Percentiles rank a stretch among this genome's conserved stretches.
phyloP scores from a whole-genome alignment of 164 flowering plant genomes.

The Litsea cubeba region DNA sequence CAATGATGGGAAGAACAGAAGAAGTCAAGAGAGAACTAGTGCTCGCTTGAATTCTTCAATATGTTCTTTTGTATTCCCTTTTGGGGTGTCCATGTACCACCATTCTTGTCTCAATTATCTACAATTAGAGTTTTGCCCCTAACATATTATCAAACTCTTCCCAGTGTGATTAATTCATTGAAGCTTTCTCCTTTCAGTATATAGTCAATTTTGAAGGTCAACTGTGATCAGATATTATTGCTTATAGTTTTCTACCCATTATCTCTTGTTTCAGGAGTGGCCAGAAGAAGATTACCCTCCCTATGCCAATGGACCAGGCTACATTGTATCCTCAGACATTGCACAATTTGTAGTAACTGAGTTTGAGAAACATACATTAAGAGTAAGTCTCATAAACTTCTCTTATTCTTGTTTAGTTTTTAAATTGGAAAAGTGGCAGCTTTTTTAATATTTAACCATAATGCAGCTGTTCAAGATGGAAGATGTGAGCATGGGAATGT shows the following conservation, averaged over 20 bases:
- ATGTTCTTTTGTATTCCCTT: no score
- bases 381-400: slow-evolving; percentile 39
- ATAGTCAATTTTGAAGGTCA: not conserved
- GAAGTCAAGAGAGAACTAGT: no score
- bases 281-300: slow-evolving; percentile 93
- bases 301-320: slow-evolving; percentile 96
- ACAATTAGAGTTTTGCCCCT: no score
- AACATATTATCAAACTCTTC: no score
- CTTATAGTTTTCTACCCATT: not conserved
- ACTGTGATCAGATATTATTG: not conserved
- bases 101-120: no score
- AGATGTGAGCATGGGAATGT: slow-evolving; percentile 87
- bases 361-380: slow-evolving; percentile 63
- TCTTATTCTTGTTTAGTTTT: not conserved
- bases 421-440: no score
- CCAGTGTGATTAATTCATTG: not conserved
- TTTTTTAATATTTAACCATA: not conserved
- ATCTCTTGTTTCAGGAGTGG: slow-evolving; percentile 68
- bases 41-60: no score
- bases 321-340: slow-evolving; percentile 82
- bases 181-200: not conserved
- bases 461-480: slow-evolving; percentile 85
- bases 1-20: no score
- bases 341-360: slow-evolving; percentile 64
- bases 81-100: no score